Base-by-base conservation (phyloP, 2,329 filamentous ascomycete genomes). In the Pestalotiopsis sp. region DNA sequence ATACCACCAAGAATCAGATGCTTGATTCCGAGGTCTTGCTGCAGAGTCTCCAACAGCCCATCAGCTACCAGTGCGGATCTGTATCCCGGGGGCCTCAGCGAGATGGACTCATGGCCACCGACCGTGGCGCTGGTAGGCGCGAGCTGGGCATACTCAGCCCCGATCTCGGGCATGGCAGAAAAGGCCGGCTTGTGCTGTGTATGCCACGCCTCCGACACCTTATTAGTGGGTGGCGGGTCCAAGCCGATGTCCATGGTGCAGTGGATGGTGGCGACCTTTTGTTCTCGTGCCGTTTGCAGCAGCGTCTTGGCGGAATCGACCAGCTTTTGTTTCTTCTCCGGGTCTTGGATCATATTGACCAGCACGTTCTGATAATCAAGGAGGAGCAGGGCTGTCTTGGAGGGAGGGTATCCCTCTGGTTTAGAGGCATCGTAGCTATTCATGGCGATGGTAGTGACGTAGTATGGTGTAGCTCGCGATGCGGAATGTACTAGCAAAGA, bases 1-100 rank as follows among this genome's bases (percentile, higher is more conserved):
- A 70, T 68, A 63, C 68, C 70, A 40, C 66, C 56, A 13, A 69
- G 40, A 20, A 69, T 67, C 6, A 70, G 27, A 60, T 69, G 41
- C 31, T 36, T 9, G n/a, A 61, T 12, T 20, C 25, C 59, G 4
- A 61, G 59, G 1, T 61, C 27, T 1, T 40, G 13, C 5, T 20
- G 59, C 14, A 61, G 31, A 31, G 31, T 31, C 1, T 7, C 25
- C 31, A 61, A 25, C 5, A 61, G 3, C 13, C 59, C 59, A 3
- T 61, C 27, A 4, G 12, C 31, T 20, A 61, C 59, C 31, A 61
- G 12, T 3, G 17, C 31, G 31, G 25, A 61, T 25, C 31, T 61
- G 59, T 61, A 36, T 61, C 56, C 56, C 4, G 56, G 56, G 1
- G 9, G 2, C 13, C 56, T 23, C 11, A n/a, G 2, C 2, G 25